phyloP scores from a whole-genome alignment of 495 filamentous ascomycete genomes.

The Podospora sp. region DNA sequence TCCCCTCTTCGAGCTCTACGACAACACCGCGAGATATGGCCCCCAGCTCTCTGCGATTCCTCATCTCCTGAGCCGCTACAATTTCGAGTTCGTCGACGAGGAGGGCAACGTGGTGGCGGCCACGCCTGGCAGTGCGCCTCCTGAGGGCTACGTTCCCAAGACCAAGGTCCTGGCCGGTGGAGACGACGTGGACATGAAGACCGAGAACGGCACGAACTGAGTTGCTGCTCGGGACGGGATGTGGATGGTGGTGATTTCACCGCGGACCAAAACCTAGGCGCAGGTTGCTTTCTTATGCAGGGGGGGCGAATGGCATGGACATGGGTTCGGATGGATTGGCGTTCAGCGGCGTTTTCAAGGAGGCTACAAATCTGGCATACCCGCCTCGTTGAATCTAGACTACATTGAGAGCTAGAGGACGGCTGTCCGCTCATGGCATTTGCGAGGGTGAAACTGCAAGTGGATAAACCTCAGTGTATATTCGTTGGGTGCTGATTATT shows the following conservation, averaged over 20 bases:
- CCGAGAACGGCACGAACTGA: conserved; percentile 35
- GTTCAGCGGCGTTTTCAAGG: neutral
- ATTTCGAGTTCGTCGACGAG: conserved; percentile 99
- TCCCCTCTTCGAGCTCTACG: conserved; percentile 95
- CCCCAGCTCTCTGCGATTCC: conserved; percentile 96
- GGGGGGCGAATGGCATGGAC: neutral
- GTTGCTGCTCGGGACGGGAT: neutral
- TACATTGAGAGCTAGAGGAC: neutral
- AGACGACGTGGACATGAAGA: conserved; percentile 60
- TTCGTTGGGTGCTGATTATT: neutral
- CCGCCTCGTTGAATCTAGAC: neutral
- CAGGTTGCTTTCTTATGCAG: neutral
- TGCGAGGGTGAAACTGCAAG: neutral
- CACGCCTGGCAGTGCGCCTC: conserved; percentile 65
- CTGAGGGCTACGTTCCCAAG: conserved; percentile 57
- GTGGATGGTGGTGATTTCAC: neutral
- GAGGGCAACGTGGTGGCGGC: conserved; percentile 81
- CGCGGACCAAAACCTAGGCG: neutral
- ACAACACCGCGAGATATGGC: conserved; percentile 92
- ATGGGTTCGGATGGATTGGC: neutral
- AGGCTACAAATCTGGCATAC: neutral
- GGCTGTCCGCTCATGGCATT: neutral
- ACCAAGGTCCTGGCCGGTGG: conserved; percentile 78
- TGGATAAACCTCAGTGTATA: neutral
- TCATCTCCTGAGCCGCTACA: conserved; percentile 88